Evolutionary conservation across 805 yeast genomes (phyloP).

Genomic region (Wickerhamiella allomyrinae): DNA sequence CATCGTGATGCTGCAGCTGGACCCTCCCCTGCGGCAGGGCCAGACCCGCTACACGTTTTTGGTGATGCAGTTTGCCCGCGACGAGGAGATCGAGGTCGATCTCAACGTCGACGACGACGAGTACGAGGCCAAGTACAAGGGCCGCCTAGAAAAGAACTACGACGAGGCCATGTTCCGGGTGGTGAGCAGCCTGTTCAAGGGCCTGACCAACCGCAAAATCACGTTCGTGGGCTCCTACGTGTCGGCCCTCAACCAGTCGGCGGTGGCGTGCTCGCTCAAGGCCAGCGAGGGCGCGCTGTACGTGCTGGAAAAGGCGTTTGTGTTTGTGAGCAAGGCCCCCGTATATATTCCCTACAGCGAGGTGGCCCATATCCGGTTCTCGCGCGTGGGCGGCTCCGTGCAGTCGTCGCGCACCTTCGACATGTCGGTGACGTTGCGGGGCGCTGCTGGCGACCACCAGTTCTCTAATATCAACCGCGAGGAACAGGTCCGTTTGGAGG

Average conservation of each 20-base stretch:
- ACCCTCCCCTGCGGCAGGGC: conserved; percentile 96
- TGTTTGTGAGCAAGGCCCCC: conserved; percentile 89
- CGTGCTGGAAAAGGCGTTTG: conserved; percentile 80
- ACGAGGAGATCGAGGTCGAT: conserved; percentile 84
- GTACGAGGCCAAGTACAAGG: conserved; percentile 60
- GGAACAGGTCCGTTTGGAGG: conserved; percentile 70
- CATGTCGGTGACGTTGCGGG: conserved; percentile 58
- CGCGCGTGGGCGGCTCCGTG: conserved; percentile 73
- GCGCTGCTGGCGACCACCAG: conserved; percentile 54
- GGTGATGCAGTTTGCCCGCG: conserved; percentile 76
- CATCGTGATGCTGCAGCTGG: conserved; percentile 74
- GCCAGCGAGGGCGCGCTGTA: conserved; percentile 91
- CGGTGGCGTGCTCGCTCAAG: conserved; percentile 80
- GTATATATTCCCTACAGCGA: conserved; percentile 80
- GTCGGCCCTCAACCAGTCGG: conserved; percentile 67
- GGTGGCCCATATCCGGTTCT: conserved; percentile 59
- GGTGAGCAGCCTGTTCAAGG: conserved; percentile 74
- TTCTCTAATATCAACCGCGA: conserved; percentile 84
- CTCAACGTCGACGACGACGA: conserved; percentile 74
- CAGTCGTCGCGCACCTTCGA: conserved; percentile 83
- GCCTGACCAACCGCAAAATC: conserved; percentile 75
- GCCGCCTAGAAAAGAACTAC: conserved; percentile 53
- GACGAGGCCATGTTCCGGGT: conserved; percentile 80
- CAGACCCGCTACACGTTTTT: conserved; percentile 91
- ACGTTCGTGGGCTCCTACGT: conserved; percentile 72